Evolutionary conservation across 2,329 filamentous ascomycete species (phyloP), one percentile per base, ranked within the genome.

Genomic region (Paraphoma sp.): DNA sequence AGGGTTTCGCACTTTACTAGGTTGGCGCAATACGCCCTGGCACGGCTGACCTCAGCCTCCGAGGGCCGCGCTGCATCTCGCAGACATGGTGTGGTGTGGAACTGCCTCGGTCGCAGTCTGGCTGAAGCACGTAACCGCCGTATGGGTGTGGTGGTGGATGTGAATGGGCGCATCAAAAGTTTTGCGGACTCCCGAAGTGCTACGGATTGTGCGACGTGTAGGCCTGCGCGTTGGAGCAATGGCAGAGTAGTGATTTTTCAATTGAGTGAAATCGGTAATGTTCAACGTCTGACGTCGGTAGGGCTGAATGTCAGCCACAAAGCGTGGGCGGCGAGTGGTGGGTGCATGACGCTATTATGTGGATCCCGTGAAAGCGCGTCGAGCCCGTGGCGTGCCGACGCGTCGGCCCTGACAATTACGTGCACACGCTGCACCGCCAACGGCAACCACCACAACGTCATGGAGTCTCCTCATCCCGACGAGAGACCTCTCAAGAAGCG

Each of bases 401-500:
- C 70, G 71, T 63, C 64, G 58, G 51, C 11, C 38, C 17, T 47
- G 11, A 18, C 52, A 54, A 46, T 51, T 45, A 36, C 10, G 53
- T 45, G 53, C 56, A 31, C 42, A 29, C 14, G 10, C 12, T 23
- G 43, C 7, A 48, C 42, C 49, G 38, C 41, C 49, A 55, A 45
- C 51, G 16, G 16, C 11, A 11, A 47, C 33, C 12, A 41, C 53
- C 49, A 49, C 57, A 51, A 60, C 62, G 63, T 61, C 46, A 75
- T 79, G 76, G 74, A 73, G 56, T 71, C 74, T 48, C 62, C 72
- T n/a, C 76, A 80, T 57, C 69, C 82, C 45, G 80, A 85, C 48
- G 79, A 85, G 44, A 77, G 83, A 17, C 87, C 86, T 4, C 73
- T 76, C 23, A 89, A 89, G 75, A 87, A 87, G 74, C 80, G 84